Base-by-base conservation (phyloP, 2,329 filamentous ascomycete genomes). In the Ophiostoma australiae region DNA sequence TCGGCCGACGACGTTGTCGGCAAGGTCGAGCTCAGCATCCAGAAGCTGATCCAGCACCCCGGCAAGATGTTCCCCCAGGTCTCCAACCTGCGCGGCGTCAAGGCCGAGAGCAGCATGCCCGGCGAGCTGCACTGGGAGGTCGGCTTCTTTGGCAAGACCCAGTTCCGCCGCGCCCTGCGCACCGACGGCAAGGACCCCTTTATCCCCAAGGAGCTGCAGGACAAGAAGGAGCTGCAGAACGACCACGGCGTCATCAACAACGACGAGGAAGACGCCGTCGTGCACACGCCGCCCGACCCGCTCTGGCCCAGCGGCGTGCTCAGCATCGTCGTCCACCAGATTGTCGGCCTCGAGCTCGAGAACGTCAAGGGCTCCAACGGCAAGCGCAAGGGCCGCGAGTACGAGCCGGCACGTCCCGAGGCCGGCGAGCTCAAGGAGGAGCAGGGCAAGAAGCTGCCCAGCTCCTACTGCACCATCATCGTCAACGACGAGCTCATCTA, bases 121-220 rank as follows among this genome's bases (percentile, higher is more conserved):
- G 94, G 95, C 37, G 90, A 97, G 77, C 85, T 99, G 55, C 90
- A 96, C 77, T 98, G 94, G 94, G 94, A 97, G 79, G 93, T 98
- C 67, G 95, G 94, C 7, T 98, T 91, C 81, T 98, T 97, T 76
- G 90, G 90, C 75, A 97, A 97, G 82, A 93, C 94, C 0, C 89
- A 93, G 75, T 93, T 97, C 81, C 87, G 94, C 70, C 88, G 90
- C 73, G 92, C 93, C 15, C 84, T 98, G 66, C 87, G 92, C 58
- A 97, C 93, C 0, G 91, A 96, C 77, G 94, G 94, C 63, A 92
- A 93, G 80, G 91, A 97, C 78, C 85, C 89, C 72, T 89, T 86
- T 72, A 84, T 97, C 3, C 93, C 93, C 2, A 85, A 89, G 71
- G 86, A 88, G 71, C 85, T 97, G 41, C 88, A 88, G 72, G 86